Percentiles rank a stretch among this genome's conserved stretches.
Conservation (phyloP, 2,329 filamentous ascomycete genomes). For the Diaporthe destruens region DNA sequence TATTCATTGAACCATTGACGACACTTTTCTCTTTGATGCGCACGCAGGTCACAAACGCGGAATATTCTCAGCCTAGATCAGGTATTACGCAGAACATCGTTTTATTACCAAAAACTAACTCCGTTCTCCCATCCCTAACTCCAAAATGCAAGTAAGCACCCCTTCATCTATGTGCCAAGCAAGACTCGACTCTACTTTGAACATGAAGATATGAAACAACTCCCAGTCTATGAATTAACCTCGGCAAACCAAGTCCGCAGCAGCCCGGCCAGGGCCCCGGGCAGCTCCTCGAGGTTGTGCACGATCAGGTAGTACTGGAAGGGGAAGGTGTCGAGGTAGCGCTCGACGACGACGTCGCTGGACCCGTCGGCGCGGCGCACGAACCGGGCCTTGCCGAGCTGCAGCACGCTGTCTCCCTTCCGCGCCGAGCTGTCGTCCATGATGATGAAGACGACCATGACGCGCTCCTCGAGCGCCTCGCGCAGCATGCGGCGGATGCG, state of each 20-base stretch:
- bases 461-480: constrained; percentile 90
- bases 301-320: constrained; percentile 98
- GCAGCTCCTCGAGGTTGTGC: constrained; percentile 89
- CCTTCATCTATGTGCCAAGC: background rate
- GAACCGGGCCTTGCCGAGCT: constrained; percentile 90
- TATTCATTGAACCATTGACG: background rate
- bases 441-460: constrained; percentile 98
- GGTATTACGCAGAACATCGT: background rate
- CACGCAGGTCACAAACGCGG: background rate
- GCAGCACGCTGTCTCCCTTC: constrained; percentile 78
- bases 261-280: constrained; percentile 86
- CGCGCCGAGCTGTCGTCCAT: constrained; percentile 74
- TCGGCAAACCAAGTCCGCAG: constrained; percentile 96
- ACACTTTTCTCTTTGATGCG: background rate
- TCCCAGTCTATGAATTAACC: constrained; percentile 58
- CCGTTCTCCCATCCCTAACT: constrained; percentile 24
- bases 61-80: background rate
- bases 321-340: constrained; percentile 95
- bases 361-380: constrained; percentile 72
- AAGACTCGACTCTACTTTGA: too few species aligned
- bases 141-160: background rate
- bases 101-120: background rate
- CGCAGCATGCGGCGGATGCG: constrained; percentile 84
- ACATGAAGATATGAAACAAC: background rate
- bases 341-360: constrained; percentile 82